phyloP scores from a whole-genome alignment of 257 asterid species.

The Capsicum chinense region DNA sequence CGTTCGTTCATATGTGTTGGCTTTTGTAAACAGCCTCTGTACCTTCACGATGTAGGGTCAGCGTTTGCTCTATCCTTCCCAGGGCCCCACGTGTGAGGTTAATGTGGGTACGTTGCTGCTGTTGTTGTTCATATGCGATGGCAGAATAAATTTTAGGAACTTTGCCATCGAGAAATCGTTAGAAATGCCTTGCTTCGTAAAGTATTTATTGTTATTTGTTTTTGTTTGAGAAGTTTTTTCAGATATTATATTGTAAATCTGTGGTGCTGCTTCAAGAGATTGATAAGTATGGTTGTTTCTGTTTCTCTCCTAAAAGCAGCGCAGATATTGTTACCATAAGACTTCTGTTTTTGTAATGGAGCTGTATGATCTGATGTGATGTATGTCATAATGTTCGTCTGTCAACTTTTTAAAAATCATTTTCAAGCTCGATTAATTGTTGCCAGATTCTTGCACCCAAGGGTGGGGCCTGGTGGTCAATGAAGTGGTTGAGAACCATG shows the following conservation, averaged over 20 bases:
- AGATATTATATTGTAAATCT: constrained; percentile 14
- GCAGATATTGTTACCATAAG: constrained; percentile 30
- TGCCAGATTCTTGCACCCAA: constrained; percentile 19
- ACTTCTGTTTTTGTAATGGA: constrained; percentile 40
- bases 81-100: too few species aligned
- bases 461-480: too few species aligned
- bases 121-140: not conserved
- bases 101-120: too few species aligned
- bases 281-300: constrained; percentile 45
- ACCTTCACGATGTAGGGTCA: too few species aligned
- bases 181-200: not conserved
- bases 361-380: constrained; percentile 42
- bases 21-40: too few species aligned
- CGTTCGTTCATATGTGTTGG: not conserved
- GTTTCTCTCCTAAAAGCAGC: constrained; percentile 30
- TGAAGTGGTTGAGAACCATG: too few species aligned
- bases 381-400: constrained; percentile 25
- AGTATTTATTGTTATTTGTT: not conserved
- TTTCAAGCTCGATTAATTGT: constrained; percentile 34
- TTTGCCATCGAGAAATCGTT: not conserved
- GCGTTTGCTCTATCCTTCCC: too few species aligned
- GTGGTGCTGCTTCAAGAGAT: constrained; percentile 36
- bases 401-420: constrained; percentile 32
- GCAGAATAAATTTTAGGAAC: not conserved
- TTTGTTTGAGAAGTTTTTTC: not conserved